These are phyloP conservation scores for Nakazawaea wyomingensis DNA, from an alignment of 805 yeast species.

Conservation along the genomic window DNA sequence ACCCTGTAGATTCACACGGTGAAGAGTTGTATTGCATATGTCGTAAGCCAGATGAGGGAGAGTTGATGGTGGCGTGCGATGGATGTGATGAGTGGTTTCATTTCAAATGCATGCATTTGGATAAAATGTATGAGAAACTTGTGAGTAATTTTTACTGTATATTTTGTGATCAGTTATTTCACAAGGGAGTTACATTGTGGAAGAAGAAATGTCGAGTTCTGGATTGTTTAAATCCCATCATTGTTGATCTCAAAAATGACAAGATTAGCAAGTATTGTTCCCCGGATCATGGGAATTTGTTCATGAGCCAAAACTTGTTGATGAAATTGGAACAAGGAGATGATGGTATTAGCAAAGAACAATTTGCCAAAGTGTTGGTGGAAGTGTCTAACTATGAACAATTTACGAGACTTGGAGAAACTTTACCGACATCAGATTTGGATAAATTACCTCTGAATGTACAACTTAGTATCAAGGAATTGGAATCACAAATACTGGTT, in stretches of 20 bases:
- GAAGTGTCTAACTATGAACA: constrained; percentile 15
- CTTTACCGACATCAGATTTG: constrained; percentile 34
- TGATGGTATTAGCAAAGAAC: constrained; percentile 11
- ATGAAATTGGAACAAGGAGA: constrained; percentile 14
- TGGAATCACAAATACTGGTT: constrained; percentile 18
- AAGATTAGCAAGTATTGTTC: constrained; percentile 66
- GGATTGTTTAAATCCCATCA: constrained; percentile 52
- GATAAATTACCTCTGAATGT: constrained; percentile 1
- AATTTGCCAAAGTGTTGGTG: constrained; percentile 16
- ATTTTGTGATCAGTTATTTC: constrained; percentile 51
- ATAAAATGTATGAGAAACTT: constrained; percentile 43
- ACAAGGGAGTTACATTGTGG: constrained; percentile 55
- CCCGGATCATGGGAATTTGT: constrained; percentile 60
- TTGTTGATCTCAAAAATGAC: constrained; percentile 19
- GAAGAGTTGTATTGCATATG: constrained; percentile 76
- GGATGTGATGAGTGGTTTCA: constrained; percentile 96
- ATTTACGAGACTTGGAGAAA: constrained; percentile 27
- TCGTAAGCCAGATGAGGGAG: constrained; percentile 71
- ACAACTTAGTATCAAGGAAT: constrained; percentile 15
- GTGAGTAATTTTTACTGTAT: constrained; percentile 69
- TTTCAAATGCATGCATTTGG: constrained; percentile 66
- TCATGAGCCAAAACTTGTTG: constrained; percentile 28
- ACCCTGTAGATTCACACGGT: constrained; percentile 40
- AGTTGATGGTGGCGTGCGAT: constrained; percentile 90
- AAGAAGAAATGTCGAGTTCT: constrained; percentile 67